Conservation (phyloP, 2,329 filamentous ascomycete genomes). For the Fusarium tuaranense region DNA sequence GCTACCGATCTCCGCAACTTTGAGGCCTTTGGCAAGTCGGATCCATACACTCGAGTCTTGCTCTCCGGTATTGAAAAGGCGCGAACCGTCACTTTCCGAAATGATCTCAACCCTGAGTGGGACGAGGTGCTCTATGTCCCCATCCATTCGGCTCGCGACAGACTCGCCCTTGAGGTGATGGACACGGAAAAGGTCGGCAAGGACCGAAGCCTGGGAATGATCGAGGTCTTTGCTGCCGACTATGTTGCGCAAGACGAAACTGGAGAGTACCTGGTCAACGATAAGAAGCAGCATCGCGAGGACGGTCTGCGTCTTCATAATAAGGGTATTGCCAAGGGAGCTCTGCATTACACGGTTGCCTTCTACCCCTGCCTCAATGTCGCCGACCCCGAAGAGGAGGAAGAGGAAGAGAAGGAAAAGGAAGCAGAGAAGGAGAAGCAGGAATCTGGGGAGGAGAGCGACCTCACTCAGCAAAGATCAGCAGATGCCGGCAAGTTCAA, state of each 20-base stretch:
- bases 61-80: constrained; percentile 92
- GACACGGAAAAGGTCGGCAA: constrained; percentile 93
- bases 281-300: constrained; percentile 76
- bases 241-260: constrained; percentile 82
- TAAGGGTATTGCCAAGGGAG: constrained; percentile 81
- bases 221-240: constrained; percentile 82
- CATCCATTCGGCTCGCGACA: constrained; percentile 86
- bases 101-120: constrained; percentile 95
- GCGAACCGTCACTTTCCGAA: constrained; percentile 94
- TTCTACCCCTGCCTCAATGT: constrained; percentile 94
- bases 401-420: constrained; percentile 62
- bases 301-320: constrained; percentile 80
- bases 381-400: constrained; percentile 89
- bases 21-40: constrained; percentile 95
- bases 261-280: constrained; percentile 84
- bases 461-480: constrained; percentile 31
- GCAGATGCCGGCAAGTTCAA: constrained; percentile 59
- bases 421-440: constrained; percentile 36
- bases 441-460: constrained; percentile 30
- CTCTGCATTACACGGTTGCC: constrained; percentile 82
- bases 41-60: constrained; percentile 90
- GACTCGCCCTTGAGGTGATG: constrained; percentile 92
- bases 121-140: constrained; percentile 96
- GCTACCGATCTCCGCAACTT: constrained; percentile 89
- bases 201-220: constrained; percentile 85